phyloP scores from a whole-genome alignment of 2,329 filamentous ascomycete species.

The Rhytidhysteron rufulum region DNA sequence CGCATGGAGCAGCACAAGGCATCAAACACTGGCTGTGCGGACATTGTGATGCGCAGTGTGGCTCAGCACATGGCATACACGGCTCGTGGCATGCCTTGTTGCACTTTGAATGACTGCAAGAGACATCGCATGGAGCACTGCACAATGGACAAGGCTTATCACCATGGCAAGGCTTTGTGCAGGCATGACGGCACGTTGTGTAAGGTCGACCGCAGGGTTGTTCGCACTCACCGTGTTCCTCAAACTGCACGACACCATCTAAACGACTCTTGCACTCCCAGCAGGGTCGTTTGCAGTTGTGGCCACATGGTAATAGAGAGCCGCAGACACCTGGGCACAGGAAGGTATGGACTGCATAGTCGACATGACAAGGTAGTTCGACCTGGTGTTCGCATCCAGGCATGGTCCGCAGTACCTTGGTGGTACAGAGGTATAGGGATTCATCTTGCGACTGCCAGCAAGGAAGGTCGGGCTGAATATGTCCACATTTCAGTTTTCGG shows the following conservation, averaged over 20 bases:
- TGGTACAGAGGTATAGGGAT: too few relatives aligned
- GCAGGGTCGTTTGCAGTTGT: not conserved
- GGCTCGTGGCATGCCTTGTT: constrained; percentile 55
- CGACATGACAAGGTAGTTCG: not conserved
- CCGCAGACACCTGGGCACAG: not conserved
- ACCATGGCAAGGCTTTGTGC: constrained; percentile 51
- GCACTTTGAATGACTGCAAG: constrained; percentile 57
- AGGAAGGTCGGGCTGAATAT: not conserved
- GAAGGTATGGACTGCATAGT: not conserved
- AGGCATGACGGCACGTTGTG: constrained; percentile 56
- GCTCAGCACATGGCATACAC: constrained; percentile 59
- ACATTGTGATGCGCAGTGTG: constrained; percentile 52
- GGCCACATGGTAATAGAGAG: not conserved
- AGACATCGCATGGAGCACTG: constrained; percentile 48
- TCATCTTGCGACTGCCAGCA: constrained; percentile 1
- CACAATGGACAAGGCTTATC: constrained; percentile 48
- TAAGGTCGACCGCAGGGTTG: constrained; percentile 50
- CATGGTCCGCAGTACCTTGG: not conserved
- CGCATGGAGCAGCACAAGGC: constrained; percentile 65
- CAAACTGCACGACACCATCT: not conserved
- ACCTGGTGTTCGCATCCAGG: not conserved
- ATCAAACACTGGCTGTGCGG: constrained; percentile 49
- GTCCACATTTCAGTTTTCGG: constrained; percentile 1
- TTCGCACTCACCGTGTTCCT: constrained; percentile 46
- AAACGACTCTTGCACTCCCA: not conserved